Conservation (phyloP, 2,329 filamentous ascomycete genomes). For the Alternaria triticina region DNA sequence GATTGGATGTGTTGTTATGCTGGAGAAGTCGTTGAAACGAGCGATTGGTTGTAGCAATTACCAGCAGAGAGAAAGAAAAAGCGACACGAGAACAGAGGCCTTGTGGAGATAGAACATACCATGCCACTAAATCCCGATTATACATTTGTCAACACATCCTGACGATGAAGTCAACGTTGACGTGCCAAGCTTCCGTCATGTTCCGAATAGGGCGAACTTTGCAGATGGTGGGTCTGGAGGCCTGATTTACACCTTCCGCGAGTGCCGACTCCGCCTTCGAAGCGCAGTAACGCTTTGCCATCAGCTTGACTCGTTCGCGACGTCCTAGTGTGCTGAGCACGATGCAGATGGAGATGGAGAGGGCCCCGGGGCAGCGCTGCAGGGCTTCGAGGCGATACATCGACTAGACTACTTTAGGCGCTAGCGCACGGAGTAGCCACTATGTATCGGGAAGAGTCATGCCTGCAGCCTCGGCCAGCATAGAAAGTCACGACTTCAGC, state of each 20-base stretch:
- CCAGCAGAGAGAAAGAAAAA: neutral
- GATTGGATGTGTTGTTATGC: neutral
- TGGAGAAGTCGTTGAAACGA: neutral
- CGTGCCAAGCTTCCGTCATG: slow-evolving; percentile 31
- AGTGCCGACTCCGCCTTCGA: slow-evolving; percentile 2
- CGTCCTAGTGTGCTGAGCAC: neutral
- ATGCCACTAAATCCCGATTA: neutral
- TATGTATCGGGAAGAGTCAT: neutral
- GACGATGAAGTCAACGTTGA: slow-evolving; percentile 14
- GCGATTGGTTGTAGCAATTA: neutral
- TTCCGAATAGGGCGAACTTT: slow-evolving; percentile 18
- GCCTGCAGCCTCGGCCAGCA: neutral
- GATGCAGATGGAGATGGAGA: neutral
- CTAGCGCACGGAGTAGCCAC: neutral
- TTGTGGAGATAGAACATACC: neutral
- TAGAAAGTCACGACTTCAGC: neutral
- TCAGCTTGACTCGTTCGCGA: neutral
- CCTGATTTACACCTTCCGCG: neutral
- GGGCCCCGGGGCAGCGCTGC: neutral
- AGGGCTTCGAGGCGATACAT: neutral
- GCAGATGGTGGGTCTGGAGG: slow-evolving; percentile 2
- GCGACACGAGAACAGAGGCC: neutral
- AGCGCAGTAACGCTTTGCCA: neutral
- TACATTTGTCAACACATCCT: neutral
- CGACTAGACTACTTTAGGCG: neutral